Conservation (phyloP, 306 rosid genomes). For the Pachyrhizus erosus region DNA sequence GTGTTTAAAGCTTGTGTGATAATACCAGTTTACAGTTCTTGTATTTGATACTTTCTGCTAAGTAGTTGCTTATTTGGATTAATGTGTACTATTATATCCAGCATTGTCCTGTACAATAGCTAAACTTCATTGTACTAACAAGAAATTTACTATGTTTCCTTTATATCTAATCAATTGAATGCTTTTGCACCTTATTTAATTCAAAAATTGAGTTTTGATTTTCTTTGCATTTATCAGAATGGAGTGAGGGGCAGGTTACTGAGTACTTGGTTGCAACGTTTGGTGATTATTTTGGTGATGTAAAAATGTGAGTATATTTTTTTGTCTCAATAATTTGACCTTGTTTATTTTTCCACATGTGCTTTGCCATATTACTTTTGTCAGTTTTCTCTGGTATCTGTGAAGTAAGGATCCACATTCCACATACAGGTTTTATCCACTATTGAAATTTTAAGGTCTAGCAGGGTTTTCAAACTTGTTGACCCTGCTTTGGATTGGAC, state of each 20-base stretch:
- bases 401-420: background rate
- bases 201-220: slow-evolving; percentile 4
- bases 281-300: slow-evolving; percentile 92
- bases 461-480: background rate
- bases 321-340: slow-evolving; percentile 24
- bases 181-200: slow-evolving; percentile 28
- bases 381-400: slow-evolving; percentile 29
- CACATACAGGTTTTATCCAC: background rate
- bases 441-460: background rate
- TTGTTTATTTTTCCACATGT: background rate
- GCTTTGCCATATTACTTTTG: slow-evolving; percentile 12
- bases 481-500: background rate
- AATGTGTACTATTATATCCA: background rate
- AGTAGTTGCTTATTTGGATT: slow-evolving; percentile 33
- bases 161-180: slow-evolving; percentile 25
- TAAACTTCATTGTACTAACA: slow-evolving; percentile 5
- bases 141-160: background rate
- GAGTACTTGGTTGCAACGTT: slow-evolving; percentile 95
- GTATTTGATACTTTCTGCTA: slow-evolving; percentile 32
- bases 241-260: slow-evolving; percentile 94
- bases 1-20: slow-evolving; percentile 8
- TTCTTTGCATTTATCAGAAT: slow-evolving; percentile 64
- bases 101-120: slow-evolving; percentile 31
- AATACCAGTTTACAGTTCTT: slow-evolving; percentile 20
- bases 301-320: slow-evolving; percentile 77